A percentile compares a stretch with the other conserved stretches of the same genome.
These are phyloP conservation scores for Panellus pusillus DNA, from an alignment of 768 basidiomycete species.

Conservation along the genomic window DNA sequence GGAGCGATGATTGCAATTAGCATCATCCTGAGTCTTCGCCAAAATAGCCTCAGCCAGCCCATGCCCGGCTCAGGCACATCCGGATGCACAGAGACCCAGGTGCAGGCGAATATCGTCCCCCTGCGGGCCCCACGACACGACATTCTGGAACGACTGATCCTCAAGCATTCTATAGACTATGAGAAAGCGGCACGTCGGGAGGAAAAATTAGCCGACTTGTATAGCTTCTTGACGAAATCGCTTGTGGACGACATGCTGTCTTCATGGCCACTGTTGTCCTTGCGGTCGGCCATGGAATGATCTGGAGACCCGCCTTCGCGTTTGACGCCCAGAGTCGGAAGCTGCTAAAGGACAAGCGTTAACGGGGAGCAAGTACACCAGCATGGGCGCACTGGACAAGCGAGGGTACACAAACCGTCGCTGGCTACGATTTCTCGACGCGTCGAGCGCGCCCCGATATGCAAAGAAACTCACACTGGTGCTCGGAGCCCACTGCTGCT, in stretches of 20 bases:
- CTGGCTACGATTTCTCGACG: constrained; percentile 3
- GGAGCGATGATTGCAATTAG: too few relatives aligned
- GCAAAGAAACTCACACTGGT: constrained; percentile 15
- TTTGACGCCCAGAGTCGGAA: constrained; percentile 19
- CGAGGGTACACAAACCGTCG: constrained; percentile 4
- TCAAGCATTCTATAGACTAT: constrained; percentile 74
- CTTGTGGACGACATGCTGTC: constrained; percentile 85
- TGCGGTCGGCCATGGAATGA: constrained; percentile 15
- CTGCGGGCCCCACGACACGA: constrained; percentile 81
- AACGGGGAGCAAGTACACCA: constrained; percentile 1
- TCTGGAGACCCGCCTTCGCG: constrained; percentile 20
- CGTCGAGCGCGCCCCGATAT: constrained; percentile 3
- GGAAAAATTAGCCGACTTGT: constrained; percentile 60
- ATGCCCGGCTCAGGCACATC: constrained; percentile 1
- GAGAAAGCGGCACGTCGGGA: not conserved
- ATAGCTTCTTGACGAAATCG: constrained; percentile 93
- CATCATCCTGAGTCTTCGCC: too few relatives aligned
- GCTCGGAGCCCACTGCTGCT: constrained; percentile 13
- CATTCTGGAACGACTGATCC: constrained; percentile 65
- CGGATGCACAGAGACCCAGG: constrained; percentile 26
- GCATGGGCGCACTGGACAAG: constrained; percentile 15
- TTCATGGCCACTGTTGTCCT: constrained; percentile 36
- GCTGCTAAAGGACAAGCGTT: constrained; percentile 17
- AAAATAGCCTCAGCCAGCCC: too few relatives aligned
- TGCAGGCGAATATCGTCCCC: constrained; percentile 41